A percentile compares a stretch with the other conserved stretches of the same genome.
These are phyloP conservation scores for Epichloe glyceriae DNA, from an alignment of 2,329 filamentous ascomycete species.

Conservation along the genomic window DNA sequence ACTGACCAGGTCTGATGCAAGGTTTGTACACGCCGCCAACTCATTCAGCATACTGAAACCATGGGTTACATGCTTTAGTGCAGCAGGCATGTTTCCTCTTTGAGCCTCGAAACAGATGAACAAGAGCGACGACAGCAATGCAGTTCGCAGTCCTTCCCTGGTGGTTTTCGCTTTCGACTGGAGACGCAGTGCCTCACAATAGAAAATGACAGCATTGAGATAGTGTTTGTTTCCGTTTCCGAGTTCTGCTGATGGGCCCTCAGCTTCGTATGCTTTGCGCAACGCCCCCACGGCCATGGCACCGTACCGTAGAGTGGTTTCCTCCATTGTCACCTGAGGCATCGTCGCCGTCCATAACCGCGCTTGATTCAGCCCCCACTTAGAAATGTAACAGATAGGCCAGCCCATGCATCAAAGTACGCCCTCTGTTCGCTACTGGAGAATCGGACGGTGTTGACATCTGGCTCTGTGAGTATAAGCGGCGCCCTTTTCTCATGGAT, in stretches of 20 bases:
- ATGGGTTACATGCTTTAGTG: conserved; percentile 27
- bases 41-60: conserved; percentile 29
- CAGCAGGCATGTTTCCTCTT: conserved; percentile 25
- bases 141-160: conserved; percentile 24
- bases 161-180: conserved; percentile 24
- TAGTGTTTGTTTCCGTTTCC: conserved; percentile 23
- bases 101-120: conserved; percentile 30
- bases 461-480: conserved; percentile 19
- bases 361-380: conserved; percentile 21
- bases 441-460: conserved; percentile 22
- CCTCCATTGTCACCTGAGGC: conserved; percentile 26
- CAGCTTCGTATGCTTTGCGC: conserved; percentile 19
- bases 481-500: conserved; percentile 19
- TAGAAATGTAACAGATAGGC: conserved; percentile 22
- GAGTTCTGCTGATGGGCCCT: conserved; percentile 10
- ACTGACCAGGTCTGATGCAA: conserved; percentile 22
- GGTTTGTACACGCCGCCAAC: conserved; percentile 22
- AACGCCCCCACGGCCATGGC: conserved; percentile 29
- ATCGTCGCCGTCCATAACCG: conserved; percentile 27
- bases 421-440: conserved; percentile 19
- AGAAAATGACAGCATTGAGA: conserved; percentile 26
- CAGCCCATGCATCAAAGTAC: conserved; percentile 27
- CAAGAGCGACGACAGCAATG: conserved; percentile 25
- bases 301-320: conserved; percentile 24
- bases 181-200: conserved; percentile 27